Conservation (phyloP, 208 protist genomes). For the Strigomonas culicis region DNA sequence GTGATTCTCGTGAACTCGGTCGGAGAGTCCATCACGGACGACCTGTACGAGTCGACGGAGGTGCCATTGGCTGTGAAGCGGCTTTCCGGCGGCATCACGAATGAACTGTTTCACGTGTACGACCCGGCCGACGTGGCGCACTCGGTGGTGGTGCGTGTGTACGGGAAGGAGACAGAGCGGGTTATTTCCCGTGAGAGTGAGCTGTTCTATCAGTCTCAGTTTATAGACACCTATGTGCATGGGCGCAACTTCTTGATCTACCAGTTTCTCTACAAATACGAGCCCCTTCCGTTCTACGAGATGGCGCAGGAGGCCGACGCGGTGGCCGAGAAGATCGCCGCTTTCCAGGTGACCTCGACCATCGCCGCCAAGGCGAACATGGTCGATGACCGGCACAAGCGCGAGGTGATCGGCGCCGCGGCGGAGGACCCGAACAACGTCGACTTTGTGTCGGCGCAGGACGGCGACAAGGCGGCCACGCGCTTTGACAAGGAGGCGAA, state of each 20-base stretch:
- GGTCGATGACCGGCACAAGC: slow-evolving; percentile 27
- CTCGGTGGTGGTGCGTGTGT: slow-evolving; percentile 84
- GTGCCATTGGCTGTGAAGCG: slow-evolving; percentile 52
- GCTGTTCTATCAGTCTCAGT: slow-evolving; percentile 88
- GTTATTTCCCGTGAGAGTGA: slow-evolving; percentile 87
- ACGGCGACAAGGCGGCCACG: slow-evolving; percentile 1
- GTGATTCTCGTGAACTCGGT: slow-evolving; percentile 35
- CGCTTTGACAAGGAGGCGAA: slow-evolving; percentile 77
- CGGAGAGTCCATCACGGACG: slow-evolving; percentile 25
- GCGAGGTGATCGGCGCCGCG: slow-evolving; percentile 34
- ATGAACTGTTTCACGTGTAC: slow-evolving; percentile 86
- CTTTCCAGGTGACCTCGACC: slow-evolving; percentile 78
- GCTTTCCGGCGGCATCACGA: slow-evolving; percentile 86
- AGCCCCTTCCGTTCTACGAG: slow-evolving; percentile 60
- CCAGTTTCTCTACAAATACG: slow-evolving; percentile 61
- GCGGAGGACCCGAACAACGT: slow-evolving; percentile 17
- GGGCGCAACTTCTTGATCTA: slow-evolving; percentile 85
- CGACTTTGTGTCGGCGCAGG: slow-evolving; percentile 8
- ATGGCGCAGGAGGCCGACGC: slow-evolving; percentile 45
- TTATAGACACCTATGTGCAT: slow-evolving; percentile 71
- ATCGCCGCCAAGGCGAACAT: slow-evolving; percentile 30
- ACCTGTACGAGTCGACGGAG: background rate
- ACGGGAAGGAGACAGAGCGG: slow-evolving; percentile 87
- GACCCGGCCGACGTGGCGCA: slow-evolving; percentile 28
- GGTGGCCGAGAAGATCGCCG: slow-evolving; percentile 55